phyloP scores from a whole-genome alignment of 805 yeast genomes.

The Yarrowia sp. region DNA sequence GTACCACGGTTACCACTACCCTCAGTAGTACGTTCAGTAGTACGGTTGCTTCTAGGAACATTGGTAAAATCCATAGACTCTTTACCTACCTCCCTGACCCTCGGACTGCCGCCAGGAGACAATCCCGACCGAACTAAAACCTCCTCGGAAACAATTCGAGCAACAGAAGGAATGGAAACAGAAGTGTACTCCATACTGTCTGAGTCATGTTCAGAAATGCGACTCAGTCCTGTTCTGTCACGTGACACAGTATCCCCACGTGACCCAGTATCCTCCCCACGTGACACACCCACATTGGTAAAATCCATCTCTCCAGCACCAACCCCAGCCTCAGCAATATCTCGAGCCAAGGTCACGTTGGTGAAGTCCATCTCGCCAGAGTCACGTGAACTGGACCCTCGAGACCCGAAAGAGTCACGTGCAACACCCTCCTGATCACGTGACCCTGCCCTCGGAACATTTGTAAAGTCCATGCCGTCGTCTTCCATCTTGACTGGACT shows the following conservation, averaged over 20 bases:
- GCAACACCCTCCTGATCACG: too few species aligned
- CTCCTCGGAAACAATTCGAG: constrained; percentile 9
- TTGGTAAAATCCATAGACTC: not conserved
- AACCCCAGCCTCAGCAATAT: not conserved
- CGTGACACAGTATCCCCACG: not conserved
- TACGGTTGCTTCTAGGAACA: not conserved
- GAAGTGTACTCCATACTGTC: not conserved
- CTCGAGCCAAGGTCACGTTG: constrained; percentile 1
- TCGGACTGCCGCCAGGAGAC: constrained; percentile 5
- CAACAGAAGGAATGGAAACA: not conserved
- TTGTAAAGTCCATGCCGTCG: constrained; percentile 15
- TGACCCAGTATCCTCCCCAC: not conserved
- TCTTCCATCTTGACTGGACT: not conserved
- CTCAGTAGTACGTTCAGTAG: too few species aligned
- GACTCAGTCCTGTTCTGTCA: not conserved
- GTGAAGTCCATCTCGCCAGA: constrained; percentile 13
- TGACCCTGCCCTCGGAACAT: not conserved
- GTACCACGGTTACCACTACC: too few species aligned
- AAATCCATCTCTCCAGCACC: not conserved
- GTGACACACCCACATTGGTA: not conserved
- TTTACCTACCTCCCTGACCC: not conserved
- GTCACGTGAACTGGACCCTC: not conserved
- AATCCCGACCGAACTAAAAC: not conserved
- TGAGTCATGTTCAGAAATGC: constrained; percentile 5
- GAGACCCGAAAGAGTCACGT: not conserved